Evolutionary conservation across 1,284 basidiomycete genomes (phyloP), one percentile per base, ranked within the genome.

Genomic region (Moesziomyces globuligerus): DNA sequence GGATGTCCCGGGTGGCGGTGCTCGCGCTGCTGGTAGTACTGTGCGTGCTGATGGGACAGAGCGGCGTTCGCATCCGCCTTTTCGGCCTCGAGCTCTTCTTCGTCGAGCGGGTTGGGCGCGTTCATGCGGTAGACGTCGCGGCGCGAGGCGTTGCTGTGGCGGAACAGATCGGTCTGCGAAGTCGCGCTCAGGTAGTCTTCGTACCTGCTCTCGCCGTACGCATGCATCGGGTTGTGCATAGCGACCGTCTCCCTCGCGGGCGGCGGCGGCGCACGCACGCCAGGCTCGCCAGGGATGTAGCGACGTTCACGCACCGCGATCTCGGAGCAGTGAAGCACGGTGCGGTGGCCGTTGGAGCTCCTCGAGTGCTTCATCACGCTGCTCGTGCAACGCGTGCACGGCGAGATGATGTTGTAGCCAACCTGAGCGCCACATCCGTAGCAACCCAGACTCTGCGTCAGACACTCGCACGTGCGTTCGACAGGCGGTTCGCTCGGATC

Each of bases 251-350:
- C 50, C 6, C 49, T 68, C 55, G 32, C 60, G 26, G 74, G 49
- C 18, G 65, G 51, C 11, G 52, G 24, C 24, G 59, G 56, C 10
- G 69, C 60, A 13, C 67, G 47, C 24, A 92, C 88, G 25, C 90
- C 90, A 5, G 87, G 87, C 80, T 93, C 91, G 55, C 87, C 86
- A 24, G 84, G 84, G 50, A 91, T 85, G 76, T 91, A 91, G 66
- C 87, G 86, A 29, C 92, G 87, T 79, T 91, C 90, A 28, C 86
- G 86, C 10, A 88, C 87, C n/a, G 82, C 74, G 48, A 93, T 89
- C 83, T 91, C 90, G 74, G 85, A 87, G 48, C 90, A 90, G 84
- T 93, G 91, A 81, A 93, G 92, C 26, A 94, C 91, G 78, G 91
- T 93, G 23, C 91, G 89, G 80, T 94, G 91, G 6, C 91, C 91